phyloP scores from a whole-genome alignment of 192 early-diverging fungal genomes.

The Mortierella antarctica region DNA sequence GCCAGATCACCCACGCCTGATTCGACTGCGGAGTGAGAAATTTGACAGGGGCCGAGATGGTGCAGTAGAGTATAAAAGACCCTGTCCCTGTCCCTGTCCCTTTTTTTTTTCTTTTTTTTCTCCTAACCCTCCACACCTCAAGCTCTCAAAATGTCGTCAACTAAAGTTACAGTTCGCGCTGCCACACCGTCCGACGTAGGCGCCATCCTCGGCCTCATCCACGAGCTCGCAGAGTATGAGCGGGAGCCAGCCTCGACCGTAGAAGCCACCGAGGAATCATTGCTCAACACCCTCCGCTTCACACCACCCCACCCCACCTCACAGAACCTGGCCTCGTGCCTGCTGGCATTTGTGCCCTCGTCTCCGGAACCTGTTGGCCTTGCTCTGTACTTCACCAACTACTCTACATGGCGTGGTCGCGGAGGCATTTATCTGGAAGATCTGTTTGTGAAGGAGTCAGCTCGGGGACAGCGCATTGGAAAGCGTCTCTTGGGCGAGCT shows the following conservation, averaged over 20 bases:
- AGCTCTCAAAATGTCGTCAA: conserved; percentile 9
- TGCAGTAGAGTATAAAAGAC: too few relatives aligned
- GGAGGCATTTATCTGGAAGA: conserved; percentile 92
- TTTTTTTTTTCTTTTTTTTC: too few relatives aligned
- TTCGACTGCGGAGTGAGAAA: too few relatives aligned
- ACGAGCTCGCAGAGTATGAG: conserved; percentile 81
- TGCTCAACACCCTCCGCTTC: conserved; percentile 74
- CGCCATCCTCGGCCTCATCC: conserved; percentile 76
- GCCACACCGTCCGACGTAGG: conserved; percentile 71
- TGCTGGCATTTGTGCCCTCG: conserved; percentile 8
- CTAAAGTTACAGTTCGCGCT: conserved; percentile 53
- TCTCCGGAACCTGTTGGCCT: conserved; percentile 71
- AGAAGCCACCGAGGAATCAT: conserved; percentile 73
- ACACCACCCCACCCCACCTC: conserved; percentile 69
- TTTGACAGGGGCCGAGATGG: too few relatives aligned
- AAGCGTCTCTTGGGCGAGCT: conserved; percentile 74
- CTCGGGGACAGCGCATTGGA: conserved; percentile 75
- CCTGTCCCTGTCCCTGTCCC: too few relatives aligned
- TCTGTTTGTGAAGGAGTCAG: conserved; percentile 75
- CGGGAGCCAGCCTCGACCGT: conserved; percentile 73
- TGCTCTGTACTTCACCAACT: conserved; percentile 90
- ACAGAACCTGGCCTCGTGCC: conserved; percentile 65
- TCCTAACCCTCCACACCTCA: too few relatives aligned
- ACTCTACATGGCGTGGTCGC: conserved; percentile 75
- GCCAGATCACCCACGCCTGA: too few relatives aligned